Conservation (phyloP, 768 basidiomycete species). For the Kwoniella bestiolae region DNA sequence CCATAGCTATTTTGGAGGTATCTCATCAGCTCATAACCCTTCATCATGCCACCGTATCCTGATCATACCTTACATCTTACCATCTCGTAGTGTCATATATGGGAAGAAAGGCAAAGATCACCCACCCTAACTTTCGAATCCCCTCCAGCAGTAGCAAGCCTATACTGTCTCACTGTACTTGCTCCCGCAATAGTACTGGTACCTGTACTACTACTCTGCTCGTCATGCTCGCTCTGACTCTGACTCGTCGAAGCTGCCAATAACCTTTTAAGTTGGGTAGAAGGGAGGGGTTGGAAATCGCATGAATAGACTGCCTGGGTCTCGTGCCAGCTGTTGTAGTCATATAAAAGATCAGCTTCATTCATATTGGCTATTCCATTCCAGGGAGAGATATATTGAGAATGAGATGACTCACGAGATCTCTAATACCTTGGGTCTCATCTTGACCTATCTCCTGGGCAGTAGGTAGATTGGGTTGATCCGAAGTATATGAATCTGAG, state of each 20-base stretch:
- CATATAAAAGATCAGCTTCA: neutral
- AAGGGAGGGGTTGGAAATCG: conserved; percentile 84
- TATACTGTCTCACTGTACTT: conserved; percentile 66
- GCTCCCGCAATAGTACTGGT: conserved; percentile 18
- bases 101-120: neutral
- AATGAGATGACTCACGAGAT: conserved; percentile 48
- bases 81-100: neutral
- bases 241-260: conserved; percentile 36
- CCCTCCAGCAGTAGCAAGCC: conserved; percentile 91
- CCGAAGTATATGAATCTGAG: neutral
- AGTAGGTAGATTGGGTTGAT: neutral
- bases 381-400: too few relatives aligned
- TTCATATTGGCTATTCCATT: too few relatives aligned
- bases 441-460: too few relatives aligned
- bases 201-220: conserved; percentile 49
- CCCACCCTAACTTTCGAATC: conserved; percentile 92
- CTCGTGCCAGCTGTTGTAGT: conserved; percentile 59
- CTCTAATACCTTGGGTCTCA: conserved; percentile 56
- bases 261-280: conserved; percentile 60
- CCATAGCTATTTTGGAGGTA: conserved; percentile 69
- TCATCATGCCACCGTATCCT: neutral
- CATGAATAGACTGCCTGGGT: conserved; percentile 73
- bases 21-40: conserved; percentile 4
- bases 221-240: conserved; percentile 31
- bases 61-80: neutral